phyloP scores from a whole-genome alignment of 2,329 filamentous ascomycete species.

The Fusarium foetens region DNA sequence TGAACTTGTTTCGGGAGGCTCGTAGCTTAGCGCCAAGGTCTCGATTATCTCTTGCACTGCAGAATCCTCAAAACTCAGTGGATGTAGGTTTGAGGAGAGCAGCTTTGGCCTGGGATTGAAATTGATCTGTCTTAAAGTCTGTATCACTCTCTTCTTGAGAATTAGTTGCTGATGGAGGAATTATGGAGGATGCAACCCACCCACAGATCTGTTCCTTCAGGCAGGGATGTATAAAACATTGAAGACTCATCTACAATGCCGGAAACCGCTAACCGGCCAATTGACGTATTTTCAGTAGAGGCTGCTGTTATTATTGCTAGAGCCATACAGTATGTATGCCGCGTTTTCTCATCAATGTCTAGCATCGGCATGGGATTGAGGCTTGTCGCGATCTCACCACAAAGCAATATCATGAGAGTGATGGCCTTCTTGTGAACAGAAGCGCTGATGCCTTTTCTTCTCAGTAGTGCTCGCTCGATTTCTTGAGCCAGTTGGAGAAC shows the following conservation, averaged over 20 bases:
- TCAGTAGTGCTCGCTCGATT: constrained; percentile 43
- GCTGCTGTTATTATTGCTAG: constrained; percentile 53
- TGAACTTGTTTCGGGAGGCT: constrained; percentile 36
- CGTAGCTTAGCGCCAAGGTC: constrained; percentile 43
- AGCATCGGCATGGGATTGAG: constrained; percentile 47
- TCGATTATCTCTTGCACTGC: constrained; percentile 46
- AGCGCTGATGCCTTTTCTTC: constrained; percentile 20
- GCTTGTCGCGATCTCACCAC: constrained; percentile 52
- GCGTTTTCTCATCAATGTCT: constrained; percentile 44
- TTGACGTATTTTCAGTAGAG: constrained; percentile 47
- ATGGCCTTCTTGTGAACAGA: constrained; percentile 51
- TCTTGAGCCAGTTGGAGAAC: constrained; percentile 53
- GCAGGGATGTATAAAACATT: constrained; percentile 48
- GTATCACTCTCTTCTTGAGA: constrained; percentile 44
- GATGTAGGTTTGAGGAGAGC: constrained; percentile 41
- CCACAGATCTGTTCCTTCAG: constrained; percentile 54
- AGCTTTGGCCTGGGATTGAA: constrained; percentile 26
- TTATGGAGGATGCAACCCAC: constrained; percentile 46
- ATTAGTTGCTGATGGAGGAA: constrained; percentile 35
- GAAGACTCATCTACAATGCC: constrained; percentile 57
- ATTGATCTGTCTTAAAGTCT: constrained; percentile 45
- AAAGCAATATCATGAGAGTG: constrained; percentile 55
- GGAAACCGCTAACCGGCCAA: constrained; percentile 55
- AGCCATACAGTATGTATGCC: constrained; percentile 51
- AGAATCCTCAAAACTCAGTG: constrained; percentile 45